Conservation (phyloP, 2,329 filamentous ascomycete species). For the Calonectria leucothoes region DNA sequence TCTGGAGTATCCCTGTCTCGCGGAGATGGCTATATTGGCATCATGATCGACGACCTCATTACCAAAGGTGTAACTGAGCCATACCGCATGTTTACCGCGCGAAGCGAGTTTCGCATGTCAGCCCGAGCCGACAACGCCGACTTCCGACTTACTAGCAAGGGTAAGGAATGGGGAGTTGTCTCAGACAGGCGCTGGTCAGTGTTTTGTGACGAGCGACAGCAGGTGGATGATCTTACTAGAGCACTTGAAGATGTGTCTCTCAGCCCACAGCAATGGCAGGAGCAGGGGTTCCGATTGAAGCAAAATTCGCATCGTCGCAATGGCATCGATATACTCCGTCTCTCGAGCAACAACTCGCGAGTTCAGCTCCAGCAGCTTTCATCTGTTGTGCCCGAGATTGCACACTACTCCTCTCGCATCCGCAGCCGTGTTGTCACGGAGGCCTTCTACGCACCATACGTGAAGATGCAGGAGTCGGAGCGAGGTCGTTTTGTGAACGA, state of each 20-base stretch:
- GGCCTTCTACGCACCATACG: slow-evolving; percentile 87
- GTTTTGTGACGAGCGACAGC: slow-evolving; percentile 73
- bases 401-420: slow-evolving; percentile 67
- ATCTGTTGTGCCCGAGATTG: slow-evolving; percentile 67
- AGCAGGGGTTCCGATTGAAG: slow-evolving; percentile 76
- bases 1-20: slow-evolving; percentile 76
- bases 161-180: slow-evolving; percentile 81
- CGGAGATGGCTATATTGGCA: slow-evolving; percentile 94
- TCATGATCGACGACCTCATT: slow-evolving; percentile 98
- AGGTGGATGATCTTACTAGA: slow-evolving; percentile 74
- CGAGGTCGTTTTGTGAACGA: slow-evolving; percentile 79
- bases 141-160: slow-evolving; percentile 82
- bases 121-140: slow-evolving; percentile 96
- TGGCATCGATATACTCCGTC: slow-evolving; percentile 83
- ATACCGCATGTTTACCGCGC: slow-evolving; percentile 97
- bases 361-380: slow-evolving; percentile 65
- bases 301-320: slow-evolving; percentile 74
- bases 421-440: slow-evolving; percentile 81
- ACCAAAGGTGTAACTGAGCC: slow-evolving; percentile 98
- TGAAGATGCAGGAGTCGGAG: slow-evolving; percentile 76
- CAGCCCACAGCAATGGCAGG: slow-evolving; percentile 74
- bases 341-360: slow-evolving; percentile 64
- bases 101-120: slow-evolving; percentile 95
- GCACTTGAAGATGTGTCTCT: slow-evolving; percentile 69
- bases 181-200: slow-evolving; percentile 80